Evolutionary conservation across 495 filamentous ascomycete species (phyloP), one percentile per base, ranked within the genome.

Genomic region (Echria macrotheca): DNA sequence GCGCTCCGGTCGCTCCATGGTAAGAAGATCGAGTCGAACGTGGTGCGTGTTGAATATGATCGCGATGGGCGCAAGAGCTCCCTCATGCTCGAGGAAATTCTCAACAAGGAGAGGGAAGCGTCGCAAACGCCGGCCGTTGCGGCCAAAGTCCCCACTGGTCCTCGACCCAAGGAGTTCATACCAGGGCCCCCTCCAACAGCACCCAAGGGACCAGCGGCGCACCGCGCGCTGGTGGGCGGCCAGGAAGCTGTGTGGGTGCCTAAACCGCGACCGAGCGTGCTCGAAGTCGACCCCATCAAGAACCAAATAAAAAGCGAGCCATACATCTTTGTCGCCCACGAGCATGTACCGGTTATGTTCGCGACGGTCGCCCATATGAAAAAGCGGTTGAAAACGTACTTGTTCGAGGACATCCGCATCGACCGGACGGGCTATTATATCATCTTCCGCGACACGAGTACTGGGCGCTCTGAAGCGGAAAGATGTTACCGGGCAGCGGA

Each of bases 351-450:
- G 14, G 87, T 93, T n/a, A 81, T 94, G 60, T 73, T 76, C 5
- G 78, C 86, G 2, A 96, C 90, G 2, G 76, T 96, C 35, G 76
- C 80, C 2, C 93, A 99, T 66, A 72, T 99, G 66, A 84, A 84
- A 66, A 91, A 89, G 65, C 81, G 91, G 18, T 71, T 97, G 23
- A 89, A 88, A 61, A 75, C 80, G 12, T 95, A 82, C 61, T 67
- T 77, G 44, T 85, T 87, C 65, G 83, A 84, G 47, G 78, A 86
- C 43, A 85, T 97, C 44, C 76, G 87, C 32, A 82, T 81, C 37
- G 93, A 99, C 60, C 79, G 76, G 40, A 84, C 79, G 7, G 93
- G 93, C 0, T 99, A 96, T 67, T 97, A 88, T 63, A 82, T 97
- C 54, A 75, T 87, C 24, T 99, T 97, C 56, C 81, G 84, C 39